phyloP scores from a whole-genome alignment of 306 rosid genomes.

The Phaseolus lunatus region DNA sequence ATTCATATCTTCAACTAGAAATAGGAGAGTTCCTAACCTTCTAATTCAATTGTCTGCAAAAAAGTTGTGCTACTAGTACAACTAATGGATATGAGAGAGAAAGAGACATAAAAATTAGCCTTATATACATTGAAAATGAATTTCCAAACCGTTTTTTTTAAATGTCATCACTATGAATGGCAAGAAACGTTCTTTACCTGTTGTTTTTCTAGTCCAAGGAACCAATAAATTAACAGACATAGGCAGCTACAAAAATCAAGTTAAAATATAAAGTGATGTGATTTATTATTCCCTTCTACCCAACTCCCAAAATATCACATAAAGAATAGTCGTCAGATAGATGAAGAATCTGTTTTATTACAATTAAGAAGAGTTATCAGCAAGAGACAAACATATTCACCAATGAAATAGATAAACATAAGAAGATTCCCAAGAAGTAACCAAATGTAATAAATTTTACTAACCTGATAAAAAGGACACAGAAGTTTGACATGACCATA shows the following conservation, averaged over 20 bases:
- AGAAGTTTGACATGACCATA: conserved; percentile 94
- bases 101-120: background rate
- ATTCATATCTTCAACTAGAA: conserved; percentile 32
- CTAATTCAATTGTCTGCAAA: conserved; percentile 19
- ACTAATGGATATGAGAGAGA: background rate
- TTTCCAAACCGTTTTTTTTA: conserved; percentile 16
- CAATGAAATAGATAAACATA: background rate
- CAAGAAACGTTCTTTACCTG: conserved; percentile 1
- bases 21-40: conserved; percentile 17
- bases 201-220: conserved; percentile 9
- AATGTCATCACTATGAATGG: conserved; percentile 20
- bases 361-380: conserved; percentile 9
- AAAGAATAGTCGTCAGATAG: conserved; percentile 22
- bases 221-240: conserved; percentile 24
- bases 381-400: background rate
- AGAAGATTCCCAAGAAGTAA: conserved; percentile 36
- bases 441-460: background rate
- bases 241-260: conserved; percentile 18
- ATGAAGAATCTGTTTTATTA: background rate
- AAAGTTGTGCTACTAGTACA: conserved; percentile 23
- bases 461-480: conserved; percentile 83
- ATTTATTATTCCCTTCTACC: conserved; percentile 25
- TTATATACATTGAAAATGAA: background rate
- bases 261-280: conserved; percentile 20
- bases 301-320: conserved; percentile 24